Percentiles rank a stretch among this genome's conserved stretches.
These are phyloP conservation scores for Dryas alaskensis DNA, from an alignment of 306 rosid species.

Conservation along the genomic window DNA sequence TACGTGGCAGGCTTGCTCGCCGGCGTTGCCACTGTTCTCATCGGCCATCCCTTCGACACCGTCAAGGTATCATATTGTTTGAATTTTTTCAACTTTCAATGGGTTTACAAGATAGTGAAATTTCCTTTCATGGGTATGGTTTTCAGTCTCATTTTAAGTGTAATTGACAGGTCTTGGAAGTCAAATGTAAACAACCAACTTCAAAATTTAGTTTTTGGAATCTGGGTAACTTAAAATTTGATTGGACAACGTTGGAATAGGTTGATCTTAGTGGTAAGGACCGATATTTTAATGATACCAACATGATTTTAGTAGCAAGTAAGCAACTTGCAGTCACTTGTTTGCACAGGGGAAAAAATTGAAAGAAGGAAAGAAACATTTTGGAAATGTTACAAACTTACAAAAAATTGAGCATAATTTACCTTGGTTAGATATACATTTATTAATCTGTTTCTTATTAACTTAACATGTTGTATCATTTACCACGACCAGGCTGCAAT, in stretches of 20 bases:
- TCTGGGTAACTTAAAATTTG: slow-evolving; percentile 10
- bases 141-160: not conserved
- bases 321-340: too few relatives aligned
- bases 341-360: too few relatives aligned
- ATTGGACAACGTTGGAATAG: not conserved
- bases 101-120: not conserved
- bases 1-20: slow-evolving; percentile 68
- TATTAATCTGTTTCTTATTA: not conserved
- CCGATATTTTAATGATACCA: not conserved
- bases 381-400: not conserved
- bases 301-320: too few relatives aligned
- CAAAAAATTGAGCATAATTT: not conserved
- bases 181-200: not conserved
- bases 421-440: not conserved
- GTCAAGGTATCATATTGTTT: slow-evolving; percentile 38
- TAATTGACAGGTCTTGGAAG: slow-evolving; percentile 2
- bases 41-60: slow-evolving; percentile 65
- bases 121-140: not conserved
- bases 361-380: too few relatives aligned
- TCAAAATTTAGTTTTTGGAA: slow-evolving; percentile 1
- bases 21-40: slow-evolving; percentile 55
- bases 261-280: not conserved
- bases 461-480: not conserved
- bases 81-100: not conserved
- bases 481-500: not conserved